Evolutionary conservation across 441 rosid species (phyloP), one percentile per base, ranked within the genome.

Genomic region (Adansonia gregorii): DNA sequence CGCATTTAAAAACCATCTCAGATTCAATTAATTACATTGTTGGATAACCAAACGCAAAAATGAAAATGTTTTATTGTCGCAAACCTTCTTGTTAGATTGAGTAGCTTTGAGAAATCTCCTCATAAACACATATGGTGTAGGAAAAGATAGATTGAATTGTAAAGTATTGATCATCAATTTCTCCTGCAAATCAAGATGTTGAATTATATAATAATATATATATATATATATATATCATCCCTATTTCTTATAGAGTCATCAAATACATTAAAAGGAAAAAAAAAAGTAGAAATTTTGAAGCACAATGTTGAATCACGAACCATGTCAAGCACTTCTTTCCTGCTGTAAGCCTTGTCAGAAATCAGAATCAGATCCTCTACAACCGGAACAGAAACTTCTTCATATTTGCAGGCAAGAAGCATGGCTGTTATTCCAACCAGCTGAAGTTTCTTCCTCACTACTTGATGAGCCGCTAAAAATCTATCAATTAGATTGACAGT

Each of bases 371-470:
- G 93, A 87, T 95, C 98, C 76, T 90, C 98, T 2, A 95, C 93
- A 17, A 92, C 92, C 49, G 99, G 99, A 79, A 94, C 98, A 46
- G 94, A 88, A 65, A 96, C 98, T 76, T 96, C 99, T 81, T 96
- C 98, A 49, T 96, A 96, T 70, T 96, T 96, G 88, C 98, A 94
- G 24, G 99, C 98, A 22, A 96, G 89, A 43, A 96, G 92, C 98
- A 92, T 83, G 63, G 98, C 98, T 43, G 97, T 93, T 35, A 94
- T 87, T 12, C 99, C 99, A 20, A 96, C 97, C 60, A 96, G 85
- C 85, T 96, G 99, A 70, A 96, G 97, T 80, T 91, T 94, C 87
- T 93, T 96, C 84, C 97, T 92, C 59, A 76, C 86, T 0, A 90
- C 83, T 77, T 82, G 82, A 63, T 93, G 95, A 76, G 82, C 82